Conservation (phyloP, 2,329 filamentous ascomycete genomes). For the Beauveria pseudobassiana region DNA sequence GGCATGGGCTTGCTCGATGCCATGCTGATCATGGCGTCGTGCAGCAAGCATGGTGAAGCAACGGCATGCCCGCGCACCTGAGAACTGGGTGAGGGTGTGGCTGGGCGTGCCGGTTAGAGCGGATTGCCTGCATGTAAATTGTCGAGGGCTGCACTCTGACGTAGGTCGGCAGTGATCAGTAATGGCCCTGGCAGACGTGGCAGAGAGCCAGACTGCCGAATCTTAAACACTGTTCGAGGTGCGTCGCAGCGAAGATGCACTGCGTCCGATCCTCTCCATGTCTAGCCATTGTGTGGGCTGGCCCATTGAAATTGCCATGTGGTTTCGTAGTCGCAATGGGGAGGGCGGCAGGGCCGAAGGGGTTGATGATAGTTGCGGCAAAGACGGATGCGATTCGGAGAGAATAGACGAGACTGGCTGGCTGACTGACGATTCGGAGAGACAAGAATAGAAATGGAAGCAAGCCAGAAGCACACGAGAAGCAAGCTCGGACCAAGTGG, state of each 20-base stretch:
- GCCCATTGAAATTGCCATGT: not conserved
- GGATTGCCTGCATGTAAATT: not conserved
- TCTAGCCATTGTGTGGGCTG: not conserved
- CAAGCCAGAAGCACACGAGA: conserved; percentile 3
- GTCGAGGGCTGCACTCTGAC: not conserved
- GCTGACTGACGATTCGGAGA: not conserved
- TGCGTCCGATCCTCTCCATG: not conserved
- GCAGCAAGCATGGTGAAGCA: not conserved
- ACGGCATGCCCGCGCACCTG: not conserved
- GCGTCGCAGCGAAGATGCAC: not conserved
- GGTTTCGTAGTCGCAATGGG: not conserved
- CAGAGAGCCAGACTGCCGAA: not conserved
- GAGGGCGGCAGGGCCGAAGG: no score
- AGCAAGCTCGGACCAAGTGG: conserved; percentile 4
- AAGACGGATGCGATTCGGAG: not conserved
- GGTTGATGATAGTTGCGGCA: not conserved
- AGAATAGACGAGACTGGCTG: not conserved
- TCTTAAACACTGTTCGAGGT: conserved; percentile 1
- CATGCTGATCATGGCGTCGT: not conserved
- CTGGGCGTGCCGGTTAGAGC: not conserved
- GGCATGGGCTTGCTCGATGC: not conserved
- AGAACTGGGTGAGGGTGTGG: not conserved
- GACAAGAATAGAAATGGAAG: not conserved
- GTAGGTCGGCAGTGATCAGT: not conserved
- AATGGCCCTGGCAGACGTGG: not conserved